Conservation (phyloP, 495 filamentous ascomycete species). For the Cudoniella acicularis region DNA sequence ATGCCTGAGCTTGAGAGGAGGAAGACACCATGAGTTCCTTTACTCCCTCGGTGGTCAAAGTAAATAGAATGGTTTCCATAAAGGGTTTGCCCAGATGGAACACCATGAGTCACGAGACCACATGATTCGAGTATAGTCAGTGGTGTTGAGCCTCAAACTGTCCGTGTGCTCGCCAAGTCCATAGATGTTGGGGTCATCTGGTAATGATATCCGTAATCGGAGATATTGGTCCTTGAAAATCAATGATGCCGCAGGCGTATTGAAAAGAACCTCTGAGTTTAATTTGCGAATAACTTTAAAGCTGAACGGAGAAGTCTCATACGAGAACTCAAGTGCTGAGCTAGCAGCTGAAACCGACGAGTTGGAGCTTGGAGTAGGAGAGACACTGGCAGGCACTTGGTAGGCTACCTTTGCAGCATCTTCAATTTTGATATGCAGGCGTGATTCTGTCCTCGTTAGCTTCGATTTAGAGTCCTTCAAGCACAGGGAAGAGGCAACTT, state of each 20-base stretch:
- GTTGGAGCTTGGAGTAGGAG: slow-evolving; percentile 52
- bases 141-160: slow-evolving; percentile 62
- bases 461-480: neutral
- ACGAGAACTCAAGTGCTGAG: slow-evolving; percentile 59
- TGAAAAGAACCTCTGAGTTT: slow-evolving; percentile 67
- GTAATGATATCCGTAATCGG: slow-evolving; percentile 63
- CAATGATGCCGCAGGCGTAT: slow-evolving; percentile 61
- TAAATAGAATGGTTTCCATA: slow-evolving; percentile 84
- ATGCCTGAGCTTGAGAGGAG: slow-evolving; percentile 79
- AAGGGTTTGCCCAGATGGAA: slow-evolving; percentile 59
- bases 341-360: slow-evolving; percentile 3
- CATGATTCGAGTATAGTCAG: slow-evolving; percentile 71
- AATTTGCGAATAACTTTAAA: slow-evolving; percentile 62
- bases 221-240: slow-evolving; percentile 79
- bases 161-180: slow-evolving; percentile 80
- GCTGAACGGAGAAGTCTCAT: slow-evolving; percentile 63
- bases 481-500: too few species aligned
- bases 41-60: slow-evolving; percentile 66
- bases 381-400: slow-evolving; percentile 68
- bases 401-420: slow-evolving; percentile 71
- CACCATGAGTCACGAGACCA: slow-evolving; percentile 71
- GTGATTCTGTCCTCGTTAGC: slow-evolving; percentile 21
- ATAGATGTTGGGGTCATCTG: slow-evolving; percentile 64
- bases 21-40: slow-evolving; percentile 69
- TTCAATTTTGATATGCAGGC: slow-evolving; percentile 78